Evolutionary conservation across 352 stramenopile species (phyloP).

Genomic region (Globisporangium yorkense): DNA sequence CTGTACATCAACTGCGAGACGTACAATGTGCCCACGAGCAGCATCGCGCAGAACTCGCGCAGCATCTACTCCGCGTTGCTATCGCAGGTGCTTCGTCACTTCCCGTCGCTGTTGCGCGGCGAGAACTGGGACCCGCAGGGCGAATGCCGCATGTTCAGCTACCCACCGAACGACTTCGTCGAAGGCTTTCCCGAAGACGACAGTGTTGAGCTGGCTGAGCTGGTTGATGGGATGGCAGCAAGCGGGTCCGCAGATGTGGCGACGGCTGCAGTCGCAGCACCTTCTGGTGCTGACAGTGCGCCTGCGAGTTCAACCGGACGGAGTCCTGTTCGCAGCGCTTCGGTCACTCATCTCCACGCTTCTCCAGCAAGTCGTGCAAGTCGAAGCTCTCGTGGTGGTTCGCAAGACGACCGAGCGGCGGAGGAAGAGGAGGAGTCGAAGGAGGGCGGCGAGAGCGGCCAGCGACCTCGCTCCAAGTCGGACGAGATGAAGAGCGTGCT

Average conservation of each 20-base stretch:
- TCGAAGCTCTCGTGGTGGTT: neutral
- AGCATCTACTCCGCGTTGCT: conserved; percentile 56
- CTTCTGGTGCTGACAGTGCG: neutral
- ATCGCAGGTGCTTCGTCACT: conserved; percentile 56
- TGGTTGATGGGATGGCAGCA: neutral
- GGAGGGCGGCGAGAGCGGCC: neutral
- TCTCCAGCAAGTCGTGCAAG: neutral
- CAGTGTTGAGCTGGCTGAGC: conserved; percentile 2
- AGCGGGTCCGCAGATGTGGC: neutral
- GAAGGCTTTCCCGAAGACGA: conserved; percentile 21
- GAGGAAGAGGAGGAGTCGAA: conserved; percentile 3
- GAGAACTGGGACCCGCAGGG: conserved; percentile 19
- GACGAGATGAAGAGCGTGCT: conserved; percentile 12
- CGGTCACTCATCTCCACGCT: neutral
- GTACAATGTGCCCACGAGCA: conserved; percentile 79
- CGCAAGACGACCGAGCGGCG: neutral
- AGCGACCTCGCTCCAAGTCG: conserved; percentile 11
- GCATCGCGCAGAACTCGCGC: conserved; percentile 78
- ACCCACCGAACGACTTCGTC: conserved; percentile 55
- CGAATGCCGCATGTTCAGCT: conserved; percentile 24
- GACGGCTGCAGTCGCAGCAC: neutral
- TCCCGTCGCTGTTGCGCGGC: conserved; percentile 35
- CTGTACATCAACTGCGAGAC: conserved; percentile 75
- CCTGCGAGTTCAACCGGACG: neutral
- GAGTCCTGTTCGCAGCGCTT: neutral